Evolutionary conservation across 768 basidiomycete species (phyloP), one percentile per base, ranked within the genome.

Genomic region (Mrakia frigida): DNA sequence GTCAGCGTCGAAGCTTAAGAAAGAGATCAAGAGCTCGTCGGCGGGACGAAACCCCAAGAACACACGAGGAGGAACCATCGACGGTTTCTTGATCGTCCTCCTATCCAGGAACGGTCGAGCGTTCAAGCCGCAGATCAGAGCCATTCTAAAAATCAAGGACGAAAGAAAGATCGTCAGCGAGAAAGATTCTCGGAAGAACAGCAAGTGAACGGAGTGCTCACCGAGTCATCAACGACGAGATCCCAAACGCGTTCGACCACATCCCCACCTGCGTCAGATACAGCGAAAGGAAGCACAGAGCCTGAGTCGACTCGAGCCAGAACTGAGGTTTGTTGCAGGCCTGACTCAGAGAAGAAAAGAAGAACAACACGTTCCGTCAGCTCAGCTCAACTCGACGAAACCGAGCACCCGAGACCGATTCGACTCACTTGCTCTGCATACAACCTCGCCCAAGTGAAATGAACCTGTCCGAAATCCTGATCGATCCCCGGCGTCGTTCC

Each of bases 391-490:
- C n/a, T n/a, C n/a, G n/a, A n/a, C n/a, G n/a, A n/a, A n/a, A n/a
- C n/a, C n/a, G n/a, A n/a, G n/a, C n/a, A n/a, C n/a, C n/a, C n/a
- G n/a, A n/a, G n/a, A n/a, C n/a, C n/a, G n/a, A n/a, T 2, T 50
- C 10, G 1, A 25, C 52, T 72, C 52, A 72, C 71, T 21, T 53
- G 43, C 18, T 72, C 28, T 6, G 59, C 52, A 13, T 72, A 72
- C 5, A 72, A 16, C 21, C 59, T 59, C 13, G 35, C 52, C 71
- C 71, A 72, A 25, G 33, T 72, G 18, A 39, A 56, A 18, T 72
- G 71, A 13, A 72, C 28, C 71, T 72, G 71, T 9, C 71, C 71
- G 59, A 72, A 72, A 21, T 72, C 71, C 28, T 35, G 31, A 53
- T 72, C 71, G 14, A 53, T 16, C 0, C 71, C 71, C 1, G 59